Base-by-base conservation (phyloP, 371 early-diverging fungal genomes). In the Cokeromyces recurvatus region DNA sequence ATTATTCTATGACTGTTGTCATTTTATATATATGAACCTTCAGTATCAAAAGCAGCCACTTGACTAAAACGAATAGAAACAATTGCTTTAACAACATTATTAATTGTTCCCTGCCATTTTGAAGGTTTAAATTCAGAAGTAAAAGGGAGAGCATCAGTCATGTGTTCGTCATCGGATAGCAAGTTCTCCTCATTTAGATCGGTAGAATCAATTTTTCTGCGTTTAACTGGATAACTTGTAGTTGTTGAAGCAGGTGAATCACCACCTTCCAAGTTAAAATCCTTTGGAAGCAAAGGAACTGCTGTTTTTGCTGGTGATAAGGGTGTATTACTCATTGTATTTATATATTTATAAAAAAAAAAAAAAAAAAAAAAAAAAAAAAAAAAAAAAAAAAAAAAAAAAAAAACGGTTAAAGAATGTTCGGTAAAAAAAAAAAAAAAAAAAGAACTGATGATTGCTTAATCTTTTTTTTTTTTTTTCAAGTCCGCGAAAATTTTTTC, bases 21-120 rank as follows among this genome's bases (percentile, higher is more conserved):
- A 11, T 36, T 22, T 32, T 20, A 17, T 31, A 11, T 56, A 68
- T 66, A 27, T 71, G 71, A 21, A 84, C 71, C 69, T 78, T 94
- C 89, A 14, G 93, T 89, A 64, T 87, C 87, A 67, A 91, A 86
- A 8, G 88, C 79, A 12, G 84, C 71, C 3, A 85, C 82, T 53
- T 87, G 86, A 46, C 81, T 77, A 64, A 87, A 87, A 6, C 87
- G 59, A 59, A 86, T 75, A 42, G 87, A 80, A 11, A 89, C 90
- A 48, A 94, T 85, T 23, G 90, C 79, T 49, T 81, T 83, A 27
- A 89, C 78, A 34, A 83, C 77, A 38, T 64, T 71, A 32, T 86
- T 79, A n/a, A 87, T 77, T 8, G 82, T 83, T 2, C 49, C 59
- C 48, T 83, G 82, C 87, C 88, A 87, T 43, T 55, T 59, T 12